phyloP scores from a whole-genome alignment of 345 rosid genomes.

The Linum tenue region DNA sequence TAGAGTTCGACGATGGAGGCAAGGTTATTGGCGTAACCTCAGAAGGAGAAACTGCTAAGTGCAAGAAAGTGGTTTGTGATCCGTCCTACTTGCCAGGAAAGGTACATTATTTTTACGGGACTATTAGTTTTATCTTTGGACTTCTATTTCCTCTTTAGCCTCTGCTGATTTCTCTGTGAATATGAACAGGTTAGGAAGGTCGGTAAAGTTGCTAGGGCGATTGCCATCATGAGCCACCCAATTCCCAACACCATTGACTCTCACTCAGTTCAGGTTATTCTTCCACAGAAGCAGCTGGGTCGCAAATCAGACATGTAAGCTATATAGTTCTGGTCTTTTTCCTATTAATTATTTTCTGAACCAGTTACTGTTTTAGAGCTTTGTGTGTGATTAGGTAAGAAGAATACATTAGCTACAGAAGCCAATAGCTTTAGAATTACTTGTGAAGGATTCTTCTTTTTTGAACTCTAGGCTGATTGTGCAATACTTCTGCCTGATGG shows the following conservation, averaged over 20 bases:
- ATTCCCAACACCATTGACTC: conserved; percentile 81
- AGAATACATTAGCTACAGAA: no score
- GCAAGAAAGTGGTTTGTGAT: conserved; percentile 95
- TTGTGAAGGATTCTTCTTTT: no score
- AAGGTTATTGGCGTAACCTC: conserved; percentile 85
- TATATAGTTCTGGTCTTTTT: not conserved
- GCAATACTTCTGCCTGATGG: conserved; percentile 1
- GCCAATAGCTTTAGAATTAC: not conserved
- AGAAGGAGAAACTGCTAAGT: conserved; percentile 96
- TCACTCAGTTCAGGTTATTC: conserved; percentile 85
- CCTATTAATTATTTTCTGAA: not conserved
- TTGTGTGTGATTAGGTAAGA: not conserved
- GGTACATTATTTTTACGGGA: conserved; percentile 31
- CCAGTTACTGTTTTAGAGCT: not conserved
- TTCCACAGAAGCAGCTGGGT: conserved; percentile 95
- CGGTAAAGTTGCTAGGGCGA: conserved; percentile 84
- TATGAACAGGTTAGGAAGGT: conserved; percentile 65
- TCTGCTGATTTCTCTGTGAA: conserved; percentile 13
- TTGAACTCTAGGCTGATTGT: not conserved
- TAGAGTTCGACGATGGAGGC: conserved; percentile 80
- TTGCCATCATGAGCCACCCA: conserved; percentile 93
- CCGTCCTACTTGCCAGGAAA: conserved; percentile 82
- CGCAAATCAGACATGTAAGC: conserved; percentile 84
- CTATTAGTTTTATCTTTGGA: not conserved
- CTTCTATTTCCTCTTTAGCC: not conserved